A percentile compares a stretch with the other conserved stretches of the same genome.
These are phyloP conservation scores for Hylodesmum podocarpum DNA, from an alignment of 306 rosid genomes.

Conservation along the genomic window DNA sequence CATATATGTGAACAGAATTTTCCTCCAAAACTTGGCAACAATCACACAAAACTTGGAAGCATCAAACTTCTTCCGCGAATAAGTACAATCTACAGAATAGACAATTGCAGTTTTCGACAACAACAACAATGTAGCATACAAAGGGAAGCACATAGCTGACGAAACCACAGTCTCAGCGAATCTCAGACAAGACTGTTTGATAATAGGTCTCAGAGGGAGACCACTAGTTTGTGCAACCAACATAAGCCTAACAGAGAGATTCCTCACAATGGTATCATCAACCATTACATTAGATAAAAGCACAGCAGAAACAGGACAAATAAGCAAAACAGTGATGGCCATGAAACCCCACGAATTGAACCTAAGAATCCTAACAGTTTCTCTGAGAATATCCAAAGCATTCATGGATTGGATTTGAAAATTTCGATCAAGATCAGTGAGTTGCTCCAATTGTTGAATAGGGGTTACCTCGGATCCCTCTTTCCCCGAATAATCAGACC, in stretches of 20 bases:
- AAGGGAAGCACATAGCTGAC: slow-evolving; percentile 62
- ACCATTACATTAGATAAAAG: slow-evolving; percentile 67
- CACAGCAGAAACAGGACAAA: slow-evolving; percentile 83
- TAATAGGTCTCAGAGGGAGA: slow-evolving; percentile 73
- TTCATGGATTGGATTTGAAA: slow-evolving; percentile 62
- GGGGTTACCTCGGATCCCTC: slow-evolving; percentile 57
- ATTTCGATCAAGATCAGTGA: slow-evolving; percentile 31
- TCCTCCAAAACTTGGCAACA: slow-evolving; percentile 70
- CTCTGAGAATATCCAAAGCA: slow-evolving; percentile 89
- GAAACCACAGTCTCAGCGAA: slow-evolving; percentile 71
- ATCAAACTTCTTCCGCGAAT: slow-evolving; percentile 67
- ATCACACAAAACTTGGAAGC: slow-evolving; percentile 54
- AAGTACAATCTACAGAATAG: slow-evolving; percentile 82
- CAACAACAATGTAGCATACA: slow-evolving; percentile 64
- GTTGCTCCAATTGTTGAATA: slow-evolving; percentile 39
- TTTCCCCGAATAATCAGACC: slow-evolving; percentile 51
- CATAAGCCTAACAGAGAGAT: slow-evolving; percentile 63
- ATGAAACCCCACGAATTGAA: slow-evolving; percentile 75
- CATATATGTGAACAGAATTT: slow-evolving; percentile 62
- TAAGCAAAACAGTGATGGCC: slow-evolving; percentile 59
- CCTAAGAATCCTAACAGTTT: slow-evolving; percentile 79
- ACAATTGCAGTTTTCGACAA: slow-evolving; percentile 81
- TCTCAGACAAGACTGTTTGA: slow-evolving; percentile 75
- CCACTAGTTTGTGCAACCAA: slow-evolving; percentile 83
- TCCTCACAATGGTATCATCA: slow-evolving; percentile 66